phyloP scores from a whole-genome alignment of 2,329 filamentous ascomycete genomes.

The Didymosphaeria variabile region DNA sequence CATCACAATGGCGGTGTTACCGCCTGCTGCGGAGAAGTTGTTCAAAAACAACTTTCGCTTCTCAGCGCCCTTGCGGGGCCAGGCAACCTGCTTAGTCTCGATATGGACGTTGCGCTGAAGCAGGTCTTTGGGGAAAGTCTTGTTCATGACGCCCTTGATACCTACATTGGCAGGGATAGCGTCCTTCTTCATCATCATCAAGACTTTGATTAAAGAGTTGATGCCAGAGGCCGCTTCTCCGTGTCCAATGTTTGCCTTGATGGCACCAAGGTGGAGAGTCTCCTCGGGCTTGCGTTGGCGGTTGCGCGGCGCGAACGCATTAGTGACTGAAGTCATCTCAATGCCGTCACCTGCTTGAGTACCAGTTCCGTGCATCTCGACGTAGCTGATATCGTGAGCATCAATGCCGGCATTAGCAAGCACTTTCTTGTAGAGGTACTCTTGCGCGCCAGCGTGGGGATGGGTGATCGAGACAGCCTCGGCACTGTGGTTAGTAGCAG shows the following conservation, averaged over 20 bases:
- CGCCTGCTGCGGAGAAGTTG: slow-evolving; percentile 64
- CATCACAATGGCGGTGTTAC: slow-evolving; percentile 62
- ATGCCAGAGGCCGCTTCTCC: slow-evolving; percentile 64
- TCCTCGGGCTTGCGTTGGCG: slow-evolving; percentile 59
- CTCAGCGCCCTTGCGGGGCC: slow-evolving; percentile 57
- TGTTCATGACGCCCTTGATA: slow-evolving; percentile 65
- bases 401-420: slow-evolving; percentile 78
- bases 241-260: slow-evolving; percentile 65
- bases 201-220: slow-evolving; percentile 62
- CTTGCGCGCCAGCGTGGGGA: slow-evolving; percentile 80
- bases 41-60: slow-evolving; percentile 62
- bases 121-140: slow-evolving; percentile 63
- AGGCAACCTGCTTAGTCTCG: slow-evolving; percentile 55
- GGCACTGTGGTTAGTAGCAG: slow-evolving; percentile 82
- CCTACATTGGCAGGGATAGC: slow-evolving; percentile 64
- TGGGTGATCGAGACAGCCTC: slow-evolving; percentile 85
- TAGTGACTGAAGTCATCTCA: slow-evolving; percentile 81
- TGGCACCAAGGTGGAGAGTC: slow-evolving; percentile 62
- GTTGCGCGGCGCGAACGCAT: slow-evolving; percentile 66
- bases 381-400: slow-evolving; percentile 79
- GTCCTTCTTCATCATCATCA: slow-evolving; percentile 64
- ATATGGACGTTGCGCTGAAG: slow-evolving; percentile 63
- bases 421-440: slow-evolving; percentile 73
- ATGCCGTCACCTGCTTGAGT: slow-evolving; percentile 85
- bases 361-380: slow-evolving; percentile 91